Evolutionary conservation across 2,329 filamentous ascomycete species (phyloP).

Genomic region (Pseudogymnoascus verrucosus): DNA sequence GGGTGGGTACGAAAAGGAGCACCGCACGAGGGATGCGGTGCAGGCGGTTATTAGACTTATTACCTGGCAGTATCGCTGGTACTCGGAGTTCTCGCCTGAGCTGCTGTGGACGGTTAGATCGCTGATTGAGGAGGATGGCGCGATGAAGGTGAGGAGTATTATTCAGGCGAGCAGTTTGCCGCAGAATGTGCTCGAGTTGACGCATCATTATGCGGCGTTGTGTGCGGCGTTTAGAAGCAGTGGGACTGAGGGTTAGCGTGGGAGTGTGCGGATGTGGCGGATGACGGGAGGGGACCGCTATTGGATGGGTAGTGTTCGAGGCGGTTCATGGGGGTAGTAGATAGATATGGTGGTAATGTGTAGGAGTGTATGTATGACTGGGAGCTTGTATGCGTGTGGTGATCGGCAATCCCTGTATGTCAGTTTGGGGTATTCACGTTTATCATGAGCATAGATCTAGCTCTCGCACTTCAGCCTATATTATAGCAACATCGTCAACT

Average conservation of each 20-base stretch:
- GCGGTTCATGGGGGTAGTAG: background rate
- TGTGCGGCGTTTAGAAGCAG: conserved; percentile 94
- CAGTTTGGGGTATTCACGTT: background rate
- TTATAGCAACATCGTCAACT: background rate
- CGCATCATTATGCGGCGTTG: conserved; percentile 89
- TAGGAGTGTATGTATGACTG: conserved; percentile 3
- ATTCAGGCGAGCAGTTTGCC: conserved; percentile 92
- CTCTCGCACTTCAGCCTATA: background rate
- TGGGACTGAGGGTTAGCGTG: conserved; percentile 39
- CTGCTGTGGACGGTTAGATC: conserved; percentile 81
- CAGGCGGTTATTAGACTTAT: conserved; percentile 83
- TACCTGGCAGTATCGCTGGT: conserved; percentile 99
- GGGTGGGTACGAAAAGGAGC: conserved; percentile 66
- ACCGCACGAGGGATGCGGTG: conserved; percentile 73
- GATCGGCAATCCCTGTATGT: background rate
- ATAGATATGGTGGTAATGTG: conserved; percentile 13
- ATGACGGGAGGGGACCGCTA: background rate
- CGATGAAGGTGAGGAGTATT: conserved; percentile 93
- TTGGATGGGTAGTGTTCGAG: background rate
- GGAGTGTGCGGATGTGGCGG: background rate
- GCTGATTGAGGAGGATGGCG: conserved; percentile 94
- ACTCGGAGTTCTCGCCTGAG: conserved; percentile 95
- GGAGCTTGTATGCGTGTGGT: background rate
- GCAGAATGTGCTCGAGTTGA: conserved; percentile 86
- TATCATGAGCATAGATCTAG: background rate